phyloP scores from a whole-genome alignment of 495 filamentous ascomycete genomes.

The Chlorociboria aeruginascens region DNA sequence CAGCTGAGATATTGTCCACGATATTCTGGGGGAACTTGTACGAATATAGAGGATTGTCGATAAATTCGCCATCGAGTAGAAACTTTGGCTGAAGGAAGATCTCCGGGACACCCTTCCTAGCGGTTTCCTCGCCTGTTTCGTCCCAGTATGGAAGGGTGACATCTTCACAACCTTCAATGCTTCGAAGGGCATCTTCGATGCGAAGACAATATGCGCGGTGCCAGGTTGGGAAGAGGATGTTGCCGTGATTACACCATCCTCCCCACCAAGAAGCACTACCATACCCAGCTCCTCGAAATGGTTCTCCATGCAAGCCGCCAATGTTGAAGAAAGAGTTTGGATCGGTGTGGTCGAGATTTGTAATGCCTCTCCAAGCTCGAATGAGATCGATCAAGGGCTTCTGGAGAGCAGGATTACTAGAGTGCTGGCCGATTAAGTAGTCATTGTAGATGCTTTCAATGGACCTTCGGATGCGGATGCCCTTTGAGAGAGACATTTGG shows the following conservation, averaged over 20 bases:
- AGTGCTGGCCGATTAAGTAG: too few relatives aligned
- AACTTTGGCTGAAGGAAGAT: constrained; percentile 7
- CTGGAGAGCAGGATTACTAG: too few relatives aligned
- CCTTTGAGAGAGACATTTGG: too few relatives aligned
- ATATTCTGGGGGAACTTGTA: constrained; percentile 16
- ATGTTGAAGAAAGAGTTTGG: constrained; percentile 18
- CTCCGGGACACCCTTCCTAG: constrained; percentile 2
- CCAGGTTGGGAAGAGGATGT: constrained; percentile 32
- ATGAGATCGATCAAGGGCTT: too few relatives aligned
- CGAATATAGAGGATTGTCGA: constrained; percentile 19
- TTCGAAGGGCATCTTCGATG: constrained; percentile 19
- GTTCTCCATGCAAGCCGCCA: constrained; percentile 21
- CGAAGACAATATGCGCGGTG: constrained; percentile 26
- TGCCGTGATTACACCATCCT: constrained; percentile 30
- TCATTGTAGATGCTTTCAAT: too few relatives aligned
- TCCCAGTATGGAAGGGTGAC: constrained; percentile 21
- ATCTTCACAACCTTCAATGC: constrained; percentile 1
- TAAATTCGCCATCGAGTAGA: constrained; percentile 3
- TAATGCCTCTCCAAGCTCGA: too few relatives aligned
- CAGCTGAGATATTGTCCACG: not conserved
- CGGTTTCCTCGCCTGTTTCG: constrained; percentile 7
- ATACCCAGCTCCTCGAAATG: constrained; percentile 6
- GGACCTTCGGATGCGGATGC: too few relatives aligned
- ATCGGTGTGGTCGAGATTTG: too few relatives aligned
- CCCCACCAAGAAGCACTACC: constrained; percentile 12